Base-by-base conservation (phyloP, 768 basidiomycete genomes). In the Rubroboletus pulcherrimus region DNA sequence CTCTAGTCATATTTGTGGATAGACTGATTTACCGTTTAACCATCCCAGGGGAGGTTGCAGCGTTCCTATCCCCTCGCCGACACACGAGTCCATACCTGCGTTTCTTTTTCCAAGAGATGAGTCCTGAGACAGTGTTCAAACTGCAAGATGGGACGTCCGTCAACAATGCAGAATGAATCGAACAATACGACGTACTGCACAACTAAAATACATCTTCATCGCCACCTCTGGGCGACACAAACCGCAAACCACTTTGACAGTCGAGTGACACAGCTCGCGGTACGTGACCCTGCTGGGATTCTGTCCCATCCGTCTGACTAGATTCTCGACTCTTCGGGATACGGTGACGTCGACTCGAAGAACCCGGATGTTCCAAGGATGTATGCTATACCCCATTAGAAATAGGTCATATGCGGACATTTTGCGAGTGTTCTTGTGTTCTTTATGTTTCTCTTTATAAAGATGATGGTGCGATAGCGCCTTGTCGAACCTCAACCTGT, bases 391-490 rank as follows among this genome's bases (percentile, higher is more conserved):
- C 15, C 4, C 5, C 40, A 8, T 21, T 7, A 54, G 0, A 45
- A 41, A 5, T 21, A n/a, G 19, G 24, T 55, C 50, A 12, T 39
- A 34, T 15, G 17, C 6, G 7, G 47, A 11, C 17, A 45, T 39
- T n/a, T 48, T 15, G 29, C 21, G n/a, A 3, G 1, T 7, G 34
- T 7, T 26, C 24, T 40, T 15, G 0, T 7, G 8, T 19, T 9
- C 15, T 4, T 2, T 1, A 1, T 9, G 12, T 24, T 11, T 33
- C 17, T 15, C 14, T 38, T 21, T 39, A 17, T 59, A 49, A 4
- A 62, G 61, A 39, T 63, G 53, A 0, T 1, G 8, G 31, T 62
- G 61, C 4, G 39, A 54, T 7, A 63, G 31, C 17, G 51, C 53
- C 7, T 55, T 5, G 10, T 60, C 56, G 17, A 59, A 59, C 35